phyloP scores from a whole-genome alignment of 1,284 basidiomycete genomes.

The Microbotryomycetes sp. region DNA sequence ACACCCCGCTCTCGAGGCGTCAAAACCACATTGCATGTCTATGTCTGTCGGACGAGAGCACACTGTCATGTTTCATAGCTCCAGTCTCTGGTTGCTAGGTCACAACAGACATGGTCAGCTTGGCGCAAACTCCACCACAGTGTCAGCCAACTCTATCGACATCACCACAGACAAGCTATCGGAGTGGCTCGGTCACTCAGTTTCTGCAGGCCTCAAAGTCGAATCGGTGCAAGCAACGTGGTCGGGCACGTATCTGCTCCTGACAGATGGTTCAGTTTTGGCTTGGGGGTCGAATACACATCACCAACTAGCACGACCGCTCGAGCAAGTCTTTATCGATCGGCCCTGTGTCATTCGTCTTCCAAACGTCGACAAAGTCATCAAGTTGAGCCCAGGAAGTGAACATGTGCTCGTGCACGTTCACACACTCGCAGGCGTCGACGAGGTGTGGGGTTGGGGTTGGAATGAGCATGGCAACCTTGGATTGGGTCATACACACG shows the following conservation, averaged over 20 bases:
- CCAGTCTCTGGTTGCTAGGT: conserved; percentile 2
- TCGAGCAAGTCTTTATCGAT: background rate
- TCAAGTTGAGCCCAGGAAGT: conserved; percentile 59
- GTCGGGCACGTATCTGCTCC: conserved; percentile 43
- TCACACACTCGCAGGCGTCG: conserved; percentile 10
- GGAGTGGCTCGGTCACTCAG: background rate
- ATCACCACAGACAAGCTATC: background rate
- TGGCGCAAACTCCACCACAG: background rate
- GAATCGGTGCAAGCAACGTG: background rate
- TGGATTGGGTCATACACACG: conserved; percentile 50
- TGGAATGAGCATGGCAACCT: conserved; percentile 96
- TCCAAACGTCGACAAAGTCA: conserved; percentile 24
- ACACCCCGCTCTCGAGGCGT: conserved; percentile 53
- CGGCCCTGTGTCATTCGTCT: background rate
- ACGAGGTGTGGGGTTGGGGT: conserved; percentile 71
- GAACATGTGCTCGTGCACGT: conserved; percentile 62
- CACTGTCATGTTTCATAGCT: conserved; percentile 14
- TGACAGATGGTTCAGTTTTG: conserved; percentile 49
- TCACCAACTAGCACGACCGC: conserved; percentile 52
- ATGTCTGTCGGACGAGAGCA: conserved; percentile 30
- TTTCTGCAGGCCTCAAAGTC: background rate
- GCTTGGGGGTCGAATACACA: conserved; percentile 64
- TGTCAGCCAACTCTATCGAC: background rate
- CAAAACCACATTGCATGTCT: conserved; percentile 56
- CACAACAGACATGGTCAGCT: conserved; percentile 3